Evolutionary conservation across 176 grass and related monocot genomes (phyloP).

Genomic region (Aegilops bicornis): DNA sequence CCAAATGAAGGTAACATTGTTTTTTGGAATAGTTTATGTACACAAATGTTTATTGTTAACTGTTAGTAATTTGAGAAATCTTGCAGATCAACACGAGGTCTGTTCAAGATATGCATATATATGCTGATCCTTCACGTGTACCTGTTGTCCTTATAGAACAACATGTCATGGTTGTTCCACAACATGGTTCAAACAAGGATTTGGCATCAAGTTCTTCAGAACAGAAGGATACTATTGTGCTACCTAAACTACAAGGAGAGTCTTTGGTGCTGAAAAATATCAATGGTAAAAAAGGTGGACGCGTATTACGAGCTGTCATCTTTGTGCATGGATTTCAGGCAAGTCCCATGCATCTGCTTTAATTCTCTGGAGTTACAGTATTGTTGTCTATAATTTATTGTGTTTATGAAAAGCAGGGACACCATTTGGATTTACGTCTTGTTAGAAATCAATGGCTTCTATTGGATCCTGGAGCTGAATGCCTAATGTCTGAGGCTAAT

Average conservation of each 20-base stretch:
- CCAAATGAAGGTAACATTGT: conserved; percentile 77
- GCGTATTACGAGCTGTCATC: conserved; percentile 71
- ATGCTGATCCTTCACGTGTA: conserved; percentile 77
- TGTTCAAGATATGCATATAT: conserved; percentile 98
- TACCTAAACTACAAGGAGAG: conserved; percentile 56
- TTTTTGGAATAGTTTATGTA: conserved; percentile 20
- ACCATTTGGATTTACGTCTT: conserved; percentile 95
- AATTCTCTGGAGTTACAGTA: conserved; percentile 19
- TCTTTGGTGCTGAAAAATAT: conserved; percentile 35
- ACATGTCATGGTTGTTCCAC: conserved; percentile 89
- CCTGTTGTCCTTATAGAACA: conserved; percentile 97
- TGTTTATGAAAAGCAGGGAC: conserved; percentile 54
- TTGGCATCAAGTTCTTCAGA: conserved; percentile 40
- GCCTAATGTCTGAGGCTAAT: conserved; percentile 97
- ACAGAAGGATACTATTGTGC: conserved; percentile 59
- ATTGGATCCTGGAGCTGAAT: conserved; percentile 92
- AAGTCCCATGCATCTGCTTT: conserved; percentile 17
- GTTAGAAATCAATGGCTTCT: conserved; percentile 96
- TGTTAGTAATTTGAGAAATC: conserved; percentile 27
- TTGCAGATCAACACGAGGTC: conserved; percentile 78
- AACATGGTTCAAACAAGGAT: conserved; percentile 64
- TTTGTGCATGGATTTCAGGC: conserved; percentile 99
- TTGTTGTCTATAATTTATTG: conserved; percentile 19
- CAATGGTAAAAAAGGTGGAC: conserved; percentile 59
- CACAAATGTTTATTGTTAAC: not conserved